These are phyloP conservation scores for Hordeum vulgare DNA, from an alignment of 176 grass and related monocot species.

Conservation along the genomic window DNA sequence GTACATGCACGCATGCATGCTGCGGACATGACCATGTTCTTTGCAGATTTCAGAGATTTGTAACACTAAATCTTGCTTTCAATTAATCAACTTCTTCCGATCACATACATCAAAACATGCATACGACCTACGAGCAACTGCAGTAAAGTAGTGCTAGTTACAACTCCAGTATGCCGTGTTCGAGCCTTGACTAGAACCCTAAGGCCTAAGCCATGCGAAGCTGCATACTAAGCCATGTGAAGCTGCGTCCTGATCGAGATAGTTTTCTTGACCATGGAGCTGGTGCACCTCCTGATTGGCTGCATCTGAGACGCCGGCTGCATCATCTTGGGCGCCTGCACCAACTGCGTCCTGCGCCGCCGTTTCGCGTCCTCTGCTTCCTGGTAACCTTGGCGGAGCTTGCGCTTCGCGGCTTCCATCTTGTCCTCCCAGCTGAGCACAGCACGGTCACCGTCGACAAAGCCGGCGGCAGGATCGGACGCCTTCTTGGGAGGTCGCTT, in stretches of 20 bases:
- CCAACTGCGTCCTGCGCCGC: neutral
- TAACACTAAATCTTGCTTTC: neutral
- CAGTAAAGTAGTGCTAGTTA: no score
- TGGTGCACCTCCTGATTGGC: neutral
- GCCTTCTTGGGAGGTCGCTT: neutral
- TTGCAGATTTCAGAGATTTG: neutral
- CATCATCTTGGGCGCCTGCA: neutral
- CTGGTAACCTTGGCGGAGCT: neutral
- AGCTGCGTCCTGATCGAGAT: neutral
- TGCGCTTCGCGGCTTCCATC: neutral
- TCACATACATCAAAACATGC: neutral
- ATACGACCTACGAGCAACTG: neutral
- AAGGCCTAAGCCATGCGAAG: neutral
- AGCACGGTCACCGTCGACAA: neutral
- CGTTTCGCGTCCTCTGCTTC: no score
- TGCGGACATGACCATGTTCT: neutral
- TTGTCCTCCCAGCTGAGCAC: neutral
- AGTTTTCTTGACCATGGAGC: neutral
- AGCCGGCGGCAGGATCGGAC: neutral
- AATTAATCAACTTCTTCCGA: neutral
- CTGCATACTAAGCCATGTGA: neutral
- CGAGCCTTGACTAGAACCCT: no score
- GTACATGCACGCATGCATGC: no score
- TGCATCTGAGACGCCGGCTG: neutral
- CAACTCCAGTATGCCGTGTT: no score